These are phyloP conservation scores for Aspergillus bombycis DNA, from an alignment of 2,329 filamentous ascomycete species.

Conservation along the genomic window DNA sequence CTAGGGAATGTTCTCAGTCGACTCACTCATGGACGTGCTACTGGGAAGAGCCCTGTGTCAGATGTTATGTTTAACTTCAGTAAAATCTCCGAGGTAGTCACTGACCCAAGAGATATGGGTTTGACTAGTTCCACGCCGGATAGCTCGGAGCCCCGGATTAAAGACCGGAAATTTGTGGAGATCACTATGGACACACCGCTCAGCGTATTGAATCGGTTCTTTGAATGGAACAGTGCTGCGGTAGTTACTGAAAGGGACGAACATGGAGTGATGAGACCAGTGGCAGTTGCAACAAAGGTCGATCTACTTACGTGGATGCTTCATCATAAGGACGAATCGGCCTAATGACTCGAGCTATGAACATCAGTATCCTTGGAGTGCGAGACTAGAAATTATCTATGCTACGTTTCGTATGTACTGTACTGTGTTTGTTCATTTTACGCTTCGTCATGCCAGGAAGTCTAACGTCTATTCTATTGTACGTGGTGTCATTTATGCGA, in stretches of 20 bases:
- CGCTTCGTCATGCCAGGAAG: slow-evolving; percentile 2
- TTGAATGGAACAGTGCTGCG: slow-evolving; percentile 97
- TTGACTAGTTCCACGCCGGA: slow-evolving; percentile 27
- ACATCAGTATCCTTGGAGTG: neutral
- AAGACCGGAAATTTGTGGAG: slow-evolving; percentile 78
- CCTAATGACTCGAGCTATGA: neutral
- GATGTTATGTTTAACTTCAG: slow-evolving; percentile 98
- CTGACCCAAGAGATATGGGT: slow-evolving; percentile 74
- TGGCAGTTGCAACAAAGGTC: slow-evolving; percentile 94
- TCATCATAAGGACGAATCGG: slow-evolving; percentile 53
- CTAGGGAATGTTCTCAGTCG: slow-evolving; percentile 92
- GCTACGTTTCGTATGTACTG: slow-evolving; percentile 13
- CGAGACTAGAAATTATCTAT: neutral
- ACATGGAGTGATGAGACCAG: slow-evolving; percentile 69
- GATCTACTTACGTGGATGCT: slow-evolving; percentile 93
- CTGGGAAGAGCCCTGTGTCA: slow-evolving; percentile 71
- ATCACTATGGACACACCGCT: slow-evolving; percentile 91
- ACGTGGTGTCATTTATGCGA: neutral
- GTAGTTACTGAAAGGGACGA: slow-evolving; percentile 80
- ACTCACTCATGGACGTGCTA: slow-evolving; percentile 81
- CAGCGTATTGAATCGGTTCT: slow-evolving; percentile 82
- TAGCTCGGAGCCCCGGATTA: slow-evolving; percentile 46
- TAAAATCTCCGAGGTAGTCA: slow-evolving; percentile 83
- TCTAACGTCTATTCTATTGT: neutral
- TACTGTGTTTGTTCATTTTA: slow-evolving; percentile 10